Evolutionary conservation across 2,329 filamentous ascomycete genomes (phyloP).

Genomic region (Dryadomyces quercus-mongolicae): DNA sequence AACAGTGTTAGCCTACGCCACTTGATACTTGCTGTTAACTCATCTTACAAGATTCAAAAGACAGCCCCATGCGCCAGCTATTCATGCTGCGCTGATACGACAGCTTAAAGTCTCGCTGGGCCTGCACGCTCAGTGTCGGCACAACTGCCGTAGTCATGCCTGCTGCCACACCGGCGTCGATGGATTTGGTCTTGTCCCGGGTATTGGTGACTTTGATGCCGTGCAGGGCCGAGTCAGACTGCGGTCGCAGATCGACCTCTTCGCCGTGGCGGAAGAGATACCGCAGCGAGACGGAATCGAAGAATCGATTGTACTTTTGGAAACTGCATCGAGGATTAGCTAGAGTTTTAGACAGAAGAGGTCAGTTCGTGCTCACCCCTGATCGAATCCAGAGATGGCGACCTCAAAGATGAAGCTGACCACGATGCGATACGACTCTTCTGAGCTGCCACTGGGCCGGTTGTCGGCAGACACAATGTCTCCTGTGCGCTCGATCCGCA

Average conservation of each 20-base stretch:
- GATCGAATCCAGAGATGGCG: conserved; percentile 11
- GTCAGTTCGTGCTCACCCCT: conserved; percentile 3
- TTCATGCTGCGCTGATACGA: conserved; percentile 14
- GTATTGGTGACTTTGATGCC: conserved; percentile 12
- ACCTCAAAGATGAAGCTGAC: conserved; percentile 13
- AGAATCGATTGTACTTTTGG: conserved; percentile 14
- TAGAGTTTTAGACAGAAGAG: no score
- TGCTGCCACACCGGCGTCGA: conserved; percentile 9
- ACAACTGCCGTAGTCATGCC: conserved; percentile 4
- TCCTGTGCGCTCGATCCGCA: conserved; percentile 13
- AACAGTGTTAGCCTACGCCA: not conserved
- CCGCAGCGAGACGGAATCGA: conserved; percentile 13
- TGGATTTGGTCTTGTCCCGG: conserved; percentile 5
- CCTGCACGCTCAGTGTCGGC: conserved; percentile 14
- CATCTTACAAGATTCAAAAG: conserved; percentile 12
- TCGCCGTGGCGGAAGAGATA: conserved; percentile 14
- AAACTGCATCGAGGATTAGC: conserved; percentile 2
- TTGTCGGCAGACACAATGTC: not conserved
- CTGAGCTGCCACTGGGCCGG: not conserved
- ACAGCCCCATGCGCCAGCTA: conserved; percentile 15
- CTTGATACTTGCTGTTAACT: no score
- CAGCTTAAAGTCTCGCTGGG: conserved; percentile 13
- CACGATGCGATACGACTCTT: conserved; percentile 12
- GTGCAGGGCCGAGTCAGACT: conserved; percentile 10
- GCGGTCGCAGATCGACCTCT: conserved; percentile 10